Conservation (phyloP, 805 yeast species). For the Metschnikowia similis region DNA sequence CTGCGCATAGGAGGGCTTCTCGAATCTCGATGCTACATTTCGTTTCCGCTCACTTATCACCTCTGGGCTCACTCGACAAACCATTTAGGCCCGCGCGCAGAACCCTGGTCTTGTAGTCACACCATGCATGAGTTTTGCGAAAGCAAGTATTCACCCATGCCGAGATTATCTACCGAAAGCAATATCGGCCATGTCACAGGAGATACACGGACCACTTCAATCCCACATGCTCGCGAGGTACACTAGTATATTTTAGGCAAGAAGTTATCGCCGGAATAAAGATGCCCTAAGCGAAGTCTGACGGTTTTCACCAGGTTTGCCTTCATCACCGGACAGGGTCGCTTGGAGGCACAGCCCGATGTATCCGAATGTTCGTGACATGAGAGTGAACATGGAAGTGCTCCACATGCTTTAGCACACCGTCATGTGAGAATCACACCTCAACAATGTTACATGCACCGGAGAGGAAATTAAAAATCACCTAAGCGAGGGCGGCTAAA, state of each 20-base stretch:
- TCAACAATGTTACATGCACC: background rate
- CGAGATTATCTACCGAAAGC: background rate
- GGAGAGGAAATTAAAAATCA: background rate
- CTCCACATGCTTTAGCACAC: background rate
- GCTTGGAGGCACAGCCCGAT: background rate
- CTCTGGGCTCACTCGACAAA: background rate
- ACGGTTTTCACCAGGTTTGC: background rate
- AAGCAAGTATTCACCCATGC: background rate
- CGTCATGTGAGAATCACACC: background rate
- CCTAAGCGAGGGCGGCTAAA: slow-evolving; percentile 3
- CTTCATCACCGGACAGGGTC: too few species aligned
- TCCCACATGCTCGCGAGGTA: background rate
- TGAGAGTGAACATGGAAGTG: background rate
- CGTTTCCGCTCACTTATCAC: background rate
- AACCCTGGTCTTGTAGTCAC: background rate
- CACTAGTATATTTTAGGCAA: background rate
- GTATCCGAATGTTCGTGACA: slow-evolving; percentile 1
- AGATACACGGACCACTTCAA: background rate
- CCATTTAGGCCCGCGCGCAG: background rate
- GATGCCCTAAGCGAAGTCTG: background rate
- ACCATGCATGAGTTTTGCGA: slow-evolving; percentile 1
- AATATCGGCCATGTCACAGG: background rate
- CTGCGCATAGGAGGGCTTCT: background rate
- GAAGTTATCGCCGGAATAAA: too few species aligned
- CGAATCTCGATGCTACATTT: background rate